Evolutionary conservation across 2,329 filamentous ascomycete genomes (phyloP), one percentile per base, ranked within the genome.

Genomic region (Fusarium xylarioides): DNA sequence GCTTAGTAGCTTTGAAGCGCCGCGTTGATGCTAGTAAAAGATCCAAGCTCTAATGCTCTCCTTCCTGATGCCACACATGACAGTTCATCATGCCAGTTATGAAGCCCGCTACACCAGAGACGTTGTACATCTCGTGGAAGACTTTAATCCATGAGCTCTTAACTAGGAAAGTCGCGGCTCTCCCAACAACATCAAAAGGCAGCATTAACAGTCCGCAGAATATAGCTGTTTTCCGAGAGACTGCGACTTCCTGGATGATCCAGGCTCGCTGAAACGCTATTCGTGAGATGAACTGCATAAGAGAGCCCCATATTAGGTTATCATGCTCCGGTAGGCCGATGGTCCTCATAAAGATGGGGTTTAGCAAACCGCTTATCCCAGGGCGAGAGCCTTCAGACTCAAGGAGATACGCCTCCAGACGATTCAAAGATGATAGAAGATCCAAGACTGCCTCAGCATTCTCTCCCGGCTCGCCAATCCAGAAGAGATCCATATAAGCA

Each of bases 81-180:
- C 34, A 54, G 2, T 54, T 54, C 50, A 38, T 38, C 34, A 54
- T 54, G 2, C 23, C 23, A 2, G 23, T 30, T 1, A 54, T n/a
- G 1, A 54, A 40, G 1, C 34, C 19, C 0, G 34, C 50, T 9
- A 19, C 50, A 5, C 50, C 34, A 7, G 50, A 38, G 14, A 38
- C 23, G 0, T 1, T 11, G 7, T 54, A 54, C 1, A 54, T 40
- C 1, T 28, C 7, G 2, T 54, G 50, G 11, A 54, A 54, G 14
- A 54, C 1, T 1, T 54, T 54, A 1, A 54, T 54, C 50, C 34
- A 54, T 10, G 50, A 54, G 4, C 50, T 54, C 15, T 54, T 19
- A n/a, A 14, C 23, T 0, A 54, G 34, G 7, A 54, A 54, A 7
- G 19, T 28, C 2, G 34, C 50, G 3, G 50, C 50, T 8, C 50